These are phyloP conservation scores for Colletotrichum sp. DNA, from an alignment of 2,329 filamentous ascomycete species.

Conservation along the genomic window DNA sequence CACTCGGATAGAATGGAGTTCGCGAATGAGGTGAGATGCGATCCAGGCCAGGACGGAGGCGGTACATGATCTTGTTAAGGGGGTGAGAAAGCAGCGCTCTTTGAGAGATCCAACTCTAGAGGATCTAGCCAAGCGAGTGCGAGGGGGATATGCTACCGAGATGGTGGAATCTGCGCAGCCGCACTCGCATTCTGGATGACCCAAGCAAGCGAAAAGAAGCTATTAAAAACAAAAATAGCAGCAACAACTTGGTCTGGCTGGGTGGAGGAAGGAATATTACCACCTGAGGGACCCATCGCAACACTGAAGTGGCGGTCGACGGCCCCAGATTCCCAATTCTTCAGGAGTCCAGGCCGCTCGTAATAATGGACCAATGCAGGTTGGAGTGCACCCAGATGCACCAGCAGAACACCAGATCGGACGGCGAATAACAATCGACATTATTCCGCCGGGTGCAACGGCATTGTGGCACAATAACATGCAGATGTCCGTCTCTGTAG, in stretches of 20 bases:
- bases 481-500: background rate
- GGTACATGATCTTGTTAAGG: background rate
- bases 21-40: background rate
- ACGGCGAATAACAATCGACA: background rate
- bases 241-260: background rate
- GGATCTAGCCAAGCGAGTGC: background rate
- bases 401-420: background rate
- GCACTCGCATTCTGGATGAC: background rate
- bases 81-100: background rate
- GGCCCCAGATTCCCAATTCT: conserved; percentile 7
- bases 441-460: background rate
- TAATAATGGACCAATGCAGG: conserved; percentile 2
- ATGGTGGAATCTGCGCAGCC: background rate
- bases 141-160: background rate
- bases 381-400: background rate
- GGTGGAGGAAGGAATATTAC: background rate
- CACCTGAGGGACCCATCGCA: background rate
- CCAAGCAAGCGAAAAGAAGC: background rate
- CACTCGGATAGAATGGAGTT: background rate
- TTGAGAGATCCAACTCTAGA: background rate
- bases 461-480: background rate
- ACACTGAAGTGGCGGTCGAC: background rate
- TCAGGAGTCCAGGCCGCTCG: conserved; percentile 10
- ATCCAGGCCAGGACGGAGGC: background rate
- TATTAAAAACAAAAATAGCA: conserved; percentile 2